phyloP scores from a whole-genome alignment of 176 grass and related monocot species.

The Aechmea fasciata region DNA sequence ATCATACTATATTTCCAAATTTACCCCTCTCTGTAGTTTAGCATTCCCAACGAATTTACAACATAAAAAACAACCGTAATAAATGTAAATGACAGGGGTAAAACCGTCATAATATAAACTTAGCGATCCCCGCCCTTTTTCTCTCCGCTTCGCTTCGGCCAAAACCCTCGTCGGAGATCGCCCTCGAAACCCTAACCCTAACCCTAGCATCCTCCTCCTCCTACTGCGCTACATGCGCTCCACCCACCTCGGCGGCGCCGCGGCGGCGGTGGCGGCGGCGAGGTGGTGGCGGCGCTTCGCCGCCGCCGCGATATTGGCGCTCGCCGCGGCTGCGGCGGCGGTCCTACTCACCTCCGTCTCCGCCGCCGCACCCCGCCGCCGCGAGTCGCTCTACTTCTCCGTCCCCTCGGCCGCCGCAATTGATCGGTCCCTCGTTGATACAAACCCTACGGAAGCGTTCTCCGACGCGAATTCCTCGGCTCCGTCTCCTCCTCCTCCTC shows the following conservation, averaged over 20 bases:
- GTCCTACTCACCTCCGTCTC: constrained; percentile 21
- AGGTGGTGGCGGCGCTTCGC: constrained; percentile 13
- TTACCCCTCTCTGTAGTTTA: no score
- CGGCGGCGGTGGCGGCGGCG: neutral
- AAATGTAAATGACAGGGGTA: constrained; percentile 2
- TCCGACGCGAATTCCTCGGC: constrained; percentile 13
- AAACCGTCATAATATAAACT: constrained; percentile 1
- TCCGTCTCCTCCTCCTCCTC: neutral
- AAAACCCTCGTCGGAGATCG: neutral
- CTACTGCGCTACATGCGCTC: constrained; percentile 23
- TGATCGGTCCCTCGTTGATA: neutral
- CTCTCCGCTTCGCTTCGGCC: constrained; percentile 6
- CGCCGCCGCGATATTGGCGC: constrained; percentile 23
- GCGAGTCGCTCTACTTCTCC: no score
- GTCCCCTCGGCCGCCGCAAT: neutral
- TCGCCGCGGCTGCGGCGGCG: constrained; percentile 12
- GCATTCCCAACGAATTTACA: no score
- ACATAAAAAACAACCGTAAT: no score
- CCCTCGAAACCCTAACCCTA: neutral
- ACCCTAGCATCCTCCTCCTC: neutral
- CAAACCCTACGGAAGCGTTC: no score
- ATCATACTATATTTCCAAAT: no score
- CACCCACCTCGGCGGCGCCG: constrained; percentile 12
- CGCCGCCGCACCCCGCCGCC: constrained; percentile 19
- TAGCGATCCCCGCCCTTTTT: neutral